phyloP scores from a whole-genome alignment of 2,329 filamentous ascomycete genomes.

The Aspergillus udagawae region DNA sequence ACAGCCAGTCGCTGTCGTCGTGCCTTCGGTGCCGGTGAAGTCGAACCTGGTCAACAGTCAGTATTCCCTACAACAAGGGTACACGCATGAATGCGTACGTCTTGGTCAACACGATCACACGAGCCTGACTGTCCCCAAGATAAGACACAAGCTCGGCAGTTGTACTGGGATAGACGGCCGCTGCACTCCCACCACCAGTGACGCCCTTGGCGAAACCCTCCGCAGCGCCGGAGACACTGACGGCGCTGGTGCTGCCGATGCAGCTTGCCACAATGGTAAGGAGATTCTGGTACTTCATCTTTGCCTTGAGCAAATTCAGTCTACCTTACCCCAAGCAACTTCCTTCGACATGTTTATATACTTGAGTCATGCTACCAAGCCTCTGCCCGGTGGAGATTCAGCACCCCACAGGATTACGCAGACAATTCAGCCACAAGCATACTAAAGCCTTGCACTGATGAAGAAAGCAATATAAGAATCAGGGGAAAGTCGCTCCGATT shows the following conservation, averaged over 20 bases:
- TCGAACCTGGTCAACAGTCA: constrained; percentile 13
- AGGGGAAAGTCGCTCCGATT: background rate
- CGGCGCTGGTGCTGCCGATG: constrained; percentile 8
- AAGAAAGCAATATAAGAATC: background rate
- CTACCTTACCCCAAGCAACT: no score
- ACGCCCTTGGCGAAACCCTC: constrained; percentile 52
- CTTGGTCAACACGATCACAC: constrained; percentile 50
- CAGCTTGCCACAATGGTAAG: background rate
- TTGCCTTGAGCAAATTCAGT: background rate
- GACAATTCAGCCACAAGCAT: background rate
- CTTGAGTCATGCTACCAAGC: no score
- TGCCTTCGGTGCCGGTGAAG: constrained; percentile 16
- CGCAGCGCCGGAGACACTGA: constrained; percentile 29
- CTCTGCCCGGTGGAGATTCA: no score
- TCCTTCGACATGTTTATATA: no score
- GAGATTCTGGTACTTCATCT: background rate
- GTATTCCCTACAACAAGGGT: background rate
- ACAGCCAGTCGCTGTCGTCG: constrained; percentile 53
- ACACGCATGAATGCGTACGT: constrained; percentile 2
- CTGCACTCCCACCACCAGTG: constrained; percentile 57
- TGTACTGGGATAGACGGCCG: constrained; percentile 51
- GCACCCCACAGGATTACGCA: background rate
- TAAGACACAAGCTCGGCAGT: constrained; percentile 57
- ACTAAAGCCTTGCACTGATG: background rate
- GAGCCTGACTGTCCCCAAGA: constrained; percentile 51